These are phyloP conservation scores for Rhodotorula sp. DNA, from an alignment of 1,284 basidiomycete genomes.

Conservation along the genomic window DNA sequence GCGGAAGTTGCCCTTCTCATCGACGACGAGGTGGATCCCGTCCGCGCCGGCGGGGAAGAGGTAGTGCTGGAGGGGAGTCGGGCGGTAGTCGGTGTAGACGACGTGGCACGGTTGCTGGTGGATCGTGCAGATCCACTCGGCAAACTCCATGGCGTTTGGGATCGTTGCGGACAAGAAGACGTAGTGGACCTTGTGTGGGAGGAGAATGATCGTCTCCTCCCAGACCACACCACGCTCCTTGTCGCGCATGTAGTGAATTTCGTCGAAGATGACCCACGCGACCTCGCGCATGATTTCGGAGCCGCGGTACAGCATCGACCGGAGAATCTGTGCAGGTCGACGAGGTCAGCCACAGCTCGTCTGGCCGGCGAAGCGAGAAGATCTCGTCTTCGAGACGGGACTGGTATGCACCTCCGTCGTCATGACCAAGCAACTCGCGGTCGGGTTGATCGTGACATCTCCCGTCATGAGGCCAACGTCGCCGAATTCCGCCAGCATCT, in stretches of 20 bases:
- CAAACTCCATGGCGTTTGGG: conserved; percentile 99
- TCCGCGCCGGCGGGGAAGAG: conserved; percentile 95
- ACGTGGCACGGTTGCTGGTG: conserved; percentile 99
- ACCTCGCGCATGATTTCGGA: conserved; percentile 99
- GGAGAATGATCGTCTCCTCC: conserved; percentile 87
- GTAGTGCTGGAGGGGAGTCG: conserved; percentile 97
- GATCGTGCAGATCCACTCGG: conserved; percentile 96
- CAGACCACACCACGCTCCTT: conserved; percentile 67
- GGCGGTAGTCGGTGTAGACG: conserved; percentile 98
- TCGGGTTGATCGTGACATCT: conserved; percentile 99
- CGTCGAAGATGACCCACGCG: conserved; percentile 99
- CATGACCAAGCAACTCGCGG: conserved; percentile 97
- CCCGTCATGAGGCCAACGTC: conserved; percentile 99
- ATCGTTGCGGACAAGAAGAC: conserved; percentile 99
- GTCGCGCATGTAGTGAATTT: conserved; percentile 99
- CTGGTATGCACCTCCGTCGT: conserved; percentile 79
- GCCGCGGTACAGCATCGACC: conserved; percentile 98
- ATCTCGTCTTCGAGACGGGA: not conserved
- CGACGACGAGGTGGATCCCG: conserved; percentile 95
- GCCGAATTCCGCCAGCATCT: conserved; percentile 93
- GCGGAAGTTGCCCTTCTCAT: conserved; percentile 93
- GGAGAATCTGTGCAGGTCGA: conserved; percentile 71
- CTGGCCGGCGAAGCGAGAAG: not conserved
- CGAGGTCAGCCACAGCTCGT: not conserved
- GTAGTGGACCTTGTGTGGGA: conserved; percentile 93